Evolutionary conservation across 2,329 filamentous ascomycete genomes (phyloP).

Genomic region (Aspergillus neoniger): DNA sequence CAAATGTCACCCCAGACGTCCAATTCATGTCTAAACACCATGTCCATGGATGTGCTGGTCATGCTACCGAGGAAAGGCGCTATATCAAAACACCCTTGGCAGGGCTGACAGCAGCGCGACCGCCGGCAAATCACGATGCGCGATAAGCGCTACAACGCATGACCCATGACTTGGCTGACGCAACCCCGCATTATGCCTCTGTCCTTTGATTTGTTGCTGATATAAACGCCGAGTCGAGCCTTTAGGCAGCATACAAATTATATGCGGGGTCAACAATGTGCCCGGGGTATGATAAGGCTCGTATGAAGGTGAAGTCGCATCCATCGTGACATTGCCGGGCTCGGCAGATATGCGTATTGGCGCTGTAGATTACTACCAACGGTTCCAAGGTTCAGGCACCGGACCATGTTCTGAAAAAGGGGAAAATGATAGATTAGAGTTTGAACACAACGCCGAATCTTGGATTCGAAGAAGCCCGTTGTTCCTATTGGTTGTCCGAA

Average conservation of each 20-base stretch:
- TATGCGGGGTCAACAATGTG: background rate
- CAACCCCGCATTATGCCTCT: background rate
- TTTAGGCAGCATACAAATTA: background rate
- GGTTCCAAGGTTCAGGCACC: background rate
- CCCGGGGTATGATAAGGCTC: background rate
- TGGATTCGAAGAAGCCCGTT: background rate
- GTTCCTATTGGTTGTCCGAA: background rate
- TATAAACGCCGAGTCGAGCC: background rate
- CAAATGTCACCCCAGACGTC: background rate
- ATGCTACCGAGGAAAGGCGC: background rate
- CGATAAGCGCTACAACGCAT: background rate
- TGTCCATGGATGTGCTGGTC: background rate
- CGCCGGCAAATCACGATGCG: background rate
- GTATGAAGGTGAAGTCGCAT: background rate
- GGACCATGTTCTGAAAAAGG: background rate
- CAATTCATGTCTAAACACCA: background rate
- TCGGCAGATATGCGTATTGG: background rate
- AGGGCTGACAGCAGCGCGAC: constrained; percentile 1
- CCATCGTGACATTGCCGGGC: background rate
- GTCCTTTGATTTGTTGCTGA: background rate
- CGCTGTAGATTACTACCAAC: background rate
- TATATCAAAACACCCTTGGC: background rate
- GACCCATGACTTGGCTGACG: background rate
- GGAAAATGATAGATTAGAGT: background rate
- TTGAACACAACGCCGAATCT: background rate